Conservation (phyloP, 2,329 filamentous ascomycete genomes). For the Mollisia scopiformis region DNA sequence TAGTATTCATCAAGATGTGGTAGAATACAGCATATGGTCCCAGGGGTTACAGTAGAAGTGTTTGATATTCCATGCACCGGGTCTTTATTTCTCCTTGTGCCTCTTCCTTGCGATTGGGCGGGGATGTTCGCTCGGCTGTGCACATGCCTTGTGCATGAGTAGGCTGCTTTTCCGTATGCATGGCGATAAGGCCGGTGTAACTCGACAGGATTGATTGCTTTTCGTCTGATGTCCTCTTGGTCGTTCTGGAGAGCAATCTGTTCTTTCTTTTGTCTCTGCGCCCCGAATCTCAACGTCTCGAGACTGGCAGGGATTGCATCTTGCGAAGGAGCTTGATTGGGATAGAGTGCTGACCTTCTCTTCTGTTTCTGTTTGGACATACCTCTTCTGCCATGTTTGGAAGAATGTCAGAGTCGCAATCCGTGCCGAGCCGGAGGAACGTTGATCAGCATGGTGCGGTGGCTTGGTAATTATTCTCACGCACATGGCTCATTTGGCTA, state of each 20-base stretch:
- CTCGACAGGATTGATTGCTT: too few species aligned
- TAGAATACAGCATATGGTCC: neutral
- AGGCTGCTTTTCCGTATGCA: slow-evolving; percentile 12
- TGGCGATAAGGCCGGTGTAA: slow-evolving; percentile 15
- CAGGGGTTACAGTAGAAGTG: neutral
- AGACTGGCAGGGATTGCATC: neutral
- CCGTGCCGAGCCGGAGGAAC: slow-evolving; percentile 13
- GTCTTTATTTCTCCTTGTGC: neutral
- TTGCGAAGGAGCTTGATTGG: neutral
- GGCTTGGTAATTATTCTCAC: slow-evolving; percentile 10
- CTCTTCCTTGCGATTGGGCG: neutral
- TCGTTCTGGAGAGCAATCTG: too few species aligned
- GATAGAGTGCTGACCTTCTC: neutral
- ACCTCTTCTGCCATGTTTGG: neutral
- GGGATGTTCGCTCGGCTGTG: neutral
- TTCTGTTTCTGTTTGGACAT: neutral
- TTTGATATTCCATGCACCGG: neutral
- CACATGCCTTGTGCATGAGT: neutral
- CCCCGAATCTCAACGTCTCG: neutral
- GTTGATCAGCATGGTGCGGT: slow-evolving; percentile 12
- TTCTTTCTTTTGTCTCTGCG: neutral
- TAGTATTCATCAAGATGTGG: neutral
- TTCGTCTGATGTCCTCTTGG: slow-evolving; percentile 13
- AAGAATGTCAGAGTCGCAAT: slow-evolving; percentile 9
- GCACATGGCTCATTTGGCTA: slow-evolving; percentile 19